These are phyloP conservation scores for Euphrasia confusa DNA, from an alignment of 257 asterid species.

Conservation along the genomic window DNA sequence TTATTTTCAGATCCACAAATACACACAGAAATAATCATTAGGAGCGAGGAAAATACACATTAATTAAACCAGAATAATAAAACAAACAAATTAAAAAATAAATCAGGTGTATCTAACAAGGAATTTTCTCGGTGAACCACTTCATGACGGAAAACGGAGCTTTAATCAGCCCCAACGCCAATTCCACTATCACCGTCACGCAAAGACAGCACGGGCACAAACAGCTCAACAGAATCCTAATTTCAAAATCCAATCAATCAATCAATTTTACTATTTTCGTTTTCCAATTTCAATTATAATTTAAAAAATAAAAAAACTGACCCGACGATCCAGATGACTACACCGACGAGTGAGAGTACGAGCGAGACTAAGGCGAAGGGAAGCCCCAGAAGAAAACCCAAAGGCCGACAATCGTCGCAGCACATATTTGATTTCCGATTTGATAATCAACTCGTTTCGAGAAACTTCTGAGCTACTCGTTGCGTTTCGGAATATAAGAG, in stretches of 20 bases:
- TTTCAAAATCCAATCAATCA: too few relatives aligned
- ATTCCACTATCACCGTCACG: slow-evolving; percentile 61
- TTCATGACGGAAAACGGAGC: slow-evolving; percentile 61
- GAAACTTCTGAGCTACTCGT: too few relatives aligned
- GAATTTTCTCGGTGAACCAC: slow-evolving; percentile 58
- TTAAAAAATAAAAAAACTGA: slow-evolving; percentile 13
- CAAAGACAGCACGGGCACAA: slow-evolving; percentile 80
- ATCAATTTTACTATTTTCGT: not conserved
- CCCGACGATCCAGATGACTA: slow-evolving; percentile 75
- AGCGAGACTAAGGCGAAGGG: slow-evolving; percentile 73
- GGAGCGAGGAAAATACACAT: too few relatives aligned
- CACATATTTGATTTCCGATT: slow-evolving; percentile 19
- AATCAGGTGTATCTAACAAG: slow-evolving; percentile 29
- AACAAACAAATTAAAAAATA: too few relatives aligned
- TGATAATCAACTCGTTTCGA: too few relatives aligned
- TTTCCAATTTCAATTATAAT: not conserved
- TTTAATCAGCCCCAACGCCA: slow-evolving; percentile 52
- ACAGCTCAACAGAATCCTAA: slow-evolving; percentile 60
- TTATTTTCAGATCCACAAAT: too few relatives aligned
- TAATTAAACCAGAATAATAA: too few relatives aligned
- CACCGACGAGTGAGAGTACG: slow-evolving; percentile 62
- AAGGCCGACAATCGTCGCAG: slow-evolving; percentile 33
- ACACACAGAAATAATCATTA: too few relatives aligned
- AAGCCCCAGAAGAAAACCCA: slow-evolving; percentile 40
- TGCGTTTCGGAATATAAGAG: too few relatives aligned